A percentile compares a stretch with the other conserved stretches of the same genome.
Conservation (phyloP, 345 rosid genomes). For the Ailanthus altissimus region DNA sequence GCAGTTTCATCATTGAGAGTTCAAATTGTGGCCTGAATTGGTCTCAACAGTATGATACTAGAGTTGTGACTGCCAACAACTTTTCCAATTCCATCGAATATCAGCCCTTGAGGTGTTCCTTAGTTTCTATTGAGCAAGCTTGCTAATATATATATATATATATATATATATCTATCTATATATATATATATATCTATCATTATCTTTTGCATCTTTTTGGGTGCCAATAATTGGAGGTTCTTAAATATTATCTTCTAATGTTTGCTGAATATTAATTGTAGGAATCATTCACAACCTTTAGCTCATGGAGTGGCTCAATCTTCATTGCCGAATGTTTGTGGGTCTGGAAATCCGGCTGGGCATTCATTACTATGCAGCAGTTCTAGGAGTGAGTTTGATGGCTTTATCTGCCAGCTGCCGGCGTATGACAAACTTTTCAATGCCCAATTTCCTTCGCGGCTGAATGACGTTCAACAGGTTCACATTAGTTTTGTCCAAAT, state of each 20-base stretch:
- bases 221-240: neutral
- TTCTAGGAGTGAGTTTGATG: neutral
- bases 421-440: conserved; percentile 3
- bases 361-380: neutral
- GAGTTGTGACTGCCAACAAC: neutral
- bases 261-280: neutral
- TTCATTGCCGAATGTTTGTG: neutral
- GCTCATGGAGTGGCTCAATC: conserved; percentile 15
- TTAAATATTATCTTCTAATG: neutral
- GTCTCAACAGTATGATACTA: neutral
- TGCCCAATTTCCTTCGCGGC: neutral
- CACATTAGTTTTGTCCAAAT: neutral
- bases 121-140: neutral
- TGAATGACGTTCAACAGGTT: conserved; percentile 21
- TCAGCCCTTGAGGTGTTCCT: conserved; percentile 10
- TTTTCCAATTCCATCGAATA: neutral
- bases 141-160: neutral
- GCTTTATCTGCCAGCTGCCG: neutral
- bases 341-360: neutral
- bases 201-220: neutral
- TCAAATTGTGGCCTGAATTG: neutral
- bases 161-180: too few relatives aligned
- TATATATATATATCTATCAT: too few relatives aligned
- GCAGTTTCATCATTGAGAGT: neutral
- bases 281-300: conserved; percentile 17